Evolutionary conservation across 208 protist genomes (phyloP).

Genomic region (Crithidia brevicula): DNA sequence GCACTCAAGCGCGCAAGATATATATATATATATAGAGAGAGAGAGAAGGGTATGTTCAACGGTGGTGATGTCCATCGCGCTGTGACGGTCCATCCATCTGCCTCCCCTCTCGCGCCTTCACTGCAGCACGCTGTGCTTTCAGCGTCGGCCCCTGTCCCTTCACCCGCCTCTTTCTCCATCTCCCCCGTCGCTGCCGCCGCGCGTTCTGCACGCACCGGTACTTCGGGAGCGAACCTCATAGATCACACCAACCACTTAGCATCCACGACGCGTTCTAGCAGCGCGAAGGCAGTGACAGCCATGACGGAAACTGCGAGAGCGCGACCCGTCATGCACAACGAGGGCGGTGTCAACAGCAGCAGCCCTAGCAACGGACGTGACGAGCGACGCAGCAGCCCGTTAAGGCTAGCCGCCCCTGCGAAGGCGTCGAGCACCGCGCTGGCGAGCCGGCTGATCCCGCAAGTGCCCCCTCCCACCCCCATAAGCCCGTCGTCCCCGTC

Average conservation of each 20-base stretch:
- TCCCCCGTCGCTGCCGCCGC: too few relatives aligned
- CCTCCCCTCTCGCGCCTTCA: not conserved
- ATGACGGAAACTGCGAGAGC: not conserved
- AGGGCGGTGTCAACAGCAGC: too few relatives aligned
- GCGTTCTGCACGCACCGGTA: slow-evolving; percentile 6
- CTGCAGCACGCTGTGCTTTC: too few relatives aligned
- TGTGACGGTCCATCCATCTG: not conserved
- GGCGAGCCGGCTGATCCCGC: not conserved
- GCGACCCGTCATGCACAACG: too few relatives aligned
- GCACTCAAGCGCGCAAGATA: too few relatives aligned
- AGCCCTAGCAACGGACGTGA: too few relatives aligned
- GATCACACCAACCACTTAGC: too few relatives aligned
- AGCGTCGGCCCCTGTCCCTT: too few relatives aligned
- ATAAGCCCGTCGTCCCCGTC: slow-evolving; percentile 1
- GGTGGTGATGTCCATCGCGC: not conserved
- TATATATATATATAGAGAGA: too few relatives aligned
- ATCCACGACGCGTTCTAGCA: too few relatives aligned
- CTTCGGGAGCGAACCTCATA: not conserved
- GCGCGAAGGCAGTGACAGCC: not conserved
- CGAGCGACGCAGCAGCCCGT: not conserved
- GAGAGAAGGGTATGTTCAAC: too few relatives aligned
- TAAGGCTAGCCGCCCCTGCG: not conserved
- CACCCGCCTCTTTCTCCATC: not conserved
- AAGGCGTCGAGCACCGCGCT: not conserved
- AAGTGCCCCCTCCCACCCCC: not conserved